phyloP scores from a whole-genome alignment of 768 basidiomycete genomes.

The Coprinopsis cinerea region DNA sequence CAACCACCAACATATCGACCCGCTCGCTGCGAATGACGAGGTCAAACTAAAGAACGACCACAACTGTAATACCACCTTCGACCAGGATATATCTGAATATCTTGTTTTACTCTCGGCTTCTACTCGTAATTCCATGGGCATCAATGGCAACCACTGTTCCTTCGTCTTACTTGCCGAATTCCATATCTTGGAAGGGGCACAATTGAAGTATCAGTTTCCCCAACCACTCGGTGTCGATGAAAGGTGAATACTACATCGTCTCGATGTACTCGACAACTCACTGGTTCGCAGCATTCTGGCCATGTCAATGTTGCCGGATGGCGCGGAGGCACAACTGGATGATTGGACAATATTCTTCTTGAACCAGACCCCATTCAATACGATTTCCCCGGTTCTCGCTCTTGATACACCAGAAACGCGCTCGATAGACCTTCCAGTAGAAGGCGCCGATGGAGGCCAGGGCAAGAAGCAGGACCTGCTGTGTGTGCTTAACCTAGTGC shows the following conservation, averaged over 20 bases:
- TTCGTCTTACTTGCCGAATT: slow-evolving; percentile 98
- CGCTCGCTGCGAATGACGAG: background rate
- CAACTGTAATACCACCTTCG: background rate
- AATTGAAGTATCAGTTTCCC: slow-evolving; percentile 93
- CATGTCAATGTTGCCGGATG: slow-evolving; percentile 97
- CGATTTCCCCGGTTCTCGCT: slow-evolving; percentile 76
- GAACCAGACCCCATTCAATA: slow-evolving; percentile 88
- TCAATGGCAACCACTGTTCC: slow-evolving; percentile 73
- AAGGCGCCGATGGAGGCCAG: slow-evolving; percentile 19
- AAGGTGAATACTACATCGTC: slow-evolving; percentile 50
- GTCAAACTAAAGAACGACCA: background rate
- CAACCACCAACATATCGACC: slow-evolving; percentile 16
- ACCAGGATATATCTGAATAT: background rate
- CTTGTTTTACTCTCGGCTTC: background rate
- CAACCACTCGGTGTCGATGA: slow-evolving; percentile 92
- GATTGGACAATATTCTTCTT: slow-evolving; percentile 99
- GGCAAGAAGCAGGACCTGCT: slow-evolving; percentile 50
- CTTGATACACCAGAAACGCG: slow-evolving; percentile 51
- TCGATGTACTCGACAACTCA: slow-evolving; percentile 10
- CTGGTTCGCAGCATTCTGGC: slow-evolving; percentile 66
- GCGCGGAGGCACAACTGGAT: slow-evolving; percentile 88
- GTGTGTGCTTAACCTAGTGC: slow-evolving; percentile 85
- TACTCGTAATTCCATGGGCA: slow-evolving; percentile 36
- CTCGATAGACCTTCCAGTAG: slow-evolving; percentile 30
- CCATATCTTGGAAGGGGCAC: slow-evolving; percentile 92